Evolutionary conservation across 805 yeast genomes (phyloP), one percentile per base, ranked within the genome.

Genomic region (Ogataea methanolica): DNA sequence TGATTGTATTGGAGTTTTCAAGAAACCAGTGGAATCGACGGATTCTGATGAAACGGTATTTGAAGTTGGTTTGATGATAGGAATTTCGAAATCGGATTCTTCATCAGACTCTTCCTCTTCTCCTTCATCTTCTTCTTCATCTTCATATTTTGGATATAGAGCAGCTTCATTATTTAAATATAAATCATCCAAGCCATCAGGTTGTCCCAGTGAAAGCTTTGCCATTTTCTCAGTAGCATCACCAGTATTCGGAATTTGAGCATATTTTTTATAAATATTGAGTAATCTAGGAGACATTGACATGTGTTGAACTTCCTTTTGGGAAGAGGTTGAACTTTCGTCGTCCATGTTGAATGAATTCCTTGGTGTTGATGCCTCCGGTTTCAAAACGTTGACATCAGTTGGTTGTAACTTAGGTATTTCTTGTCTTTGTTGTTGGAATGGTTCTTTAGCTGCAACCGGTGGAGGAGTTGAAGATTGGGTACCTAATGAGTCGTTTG

Each of bases 241-340:
- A 17, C 15, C 16, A 31, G 48, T 56, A 19, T 36, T 17, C 16
- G 68, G 68, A 19, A 65, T 45, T 51, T 65, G 65, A 8, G 69
- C 62, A 47, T 66, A 67, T 40, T 61, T 63, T 42, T 55, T 59
- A 46, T 67, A 67, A 7, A 67, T 65, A 36, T 61, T 66, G 15
- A 55, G 58, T 38, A 66, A 46, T 42, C 60, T 57, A 2, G 68
- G 66, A 8, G 67, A 61, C 2, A 54, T 43, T 3, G 59, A 50
- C 14, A 26, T 23, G 17, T 19, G 41, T 15, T 43, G 41, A 4
- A 21, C n/a, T 15, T 33, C 14, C 15, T 33, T 17, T 12, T 43
- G 21, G 22, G 21, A 14, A 6, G 42, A 33, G 4, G 35, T 33
- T 7, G 22, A 19, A 35, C 34, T 17, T 35, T 23, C 6, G 14